These are phyloP conservation scores for Fusarium tupiense DNA, from an alignment of 2,329 filamentous ascomycete species.

Conservation along the genomic window DNA sequence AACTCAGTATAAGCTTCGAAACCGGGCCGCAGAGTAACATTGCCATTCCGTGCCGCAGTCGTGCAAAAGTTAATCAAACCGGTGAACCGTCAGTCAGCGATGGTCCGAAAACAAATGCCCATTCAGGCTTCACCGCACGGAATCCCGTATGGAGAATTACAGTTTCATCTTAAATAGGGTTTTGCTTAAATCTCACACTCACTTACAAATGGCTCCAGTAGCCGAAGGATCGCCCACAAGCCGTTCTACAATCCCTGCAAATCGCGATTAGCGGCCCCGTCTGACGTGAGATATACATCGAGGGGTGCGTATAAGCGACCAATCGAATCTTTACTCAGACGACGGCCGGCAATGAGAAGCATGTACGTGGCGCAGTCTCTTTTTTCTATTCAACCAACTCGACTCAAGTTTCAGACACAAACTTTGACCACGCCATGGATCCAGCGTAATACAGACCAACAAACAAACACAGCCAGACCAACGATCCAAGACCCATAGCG, in stretches of 20 bases:
- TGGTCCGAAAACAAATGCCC: background rate
- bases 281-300: background rate
- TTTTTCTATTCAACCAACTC: background rate
- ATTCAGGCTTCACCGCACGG: background rate
- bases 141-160: background rate
- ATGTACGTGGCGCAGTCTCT: background rate
- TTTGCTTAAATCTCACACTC: background rate
- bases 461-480: constrained; percentile 27
- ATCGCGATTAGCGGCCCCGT: background rate
- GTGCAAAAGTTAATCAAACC: background rate
- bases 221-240: background rate
- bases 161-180: background rate
- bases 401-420: background rate
- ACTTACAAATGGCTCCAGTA: too few relatives aligned
- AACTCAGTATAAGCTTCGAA: background rate
- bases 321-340: background rate
- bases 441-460: constrained; percentile 3
- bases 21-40: background rate
- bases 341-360: background rate
- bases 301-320: background rate
- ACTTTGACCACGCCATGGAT: background rate
- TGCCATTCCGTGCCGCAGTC: background rate
- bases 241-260: background rate
- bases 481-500: constrained; percentile 30
- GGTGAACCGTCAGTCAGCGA: background rate